Evolutionary conservation across 2,329 filamentous ascomycete species (phyloP).

Genomic region (Penicillium sp.): DNA sequence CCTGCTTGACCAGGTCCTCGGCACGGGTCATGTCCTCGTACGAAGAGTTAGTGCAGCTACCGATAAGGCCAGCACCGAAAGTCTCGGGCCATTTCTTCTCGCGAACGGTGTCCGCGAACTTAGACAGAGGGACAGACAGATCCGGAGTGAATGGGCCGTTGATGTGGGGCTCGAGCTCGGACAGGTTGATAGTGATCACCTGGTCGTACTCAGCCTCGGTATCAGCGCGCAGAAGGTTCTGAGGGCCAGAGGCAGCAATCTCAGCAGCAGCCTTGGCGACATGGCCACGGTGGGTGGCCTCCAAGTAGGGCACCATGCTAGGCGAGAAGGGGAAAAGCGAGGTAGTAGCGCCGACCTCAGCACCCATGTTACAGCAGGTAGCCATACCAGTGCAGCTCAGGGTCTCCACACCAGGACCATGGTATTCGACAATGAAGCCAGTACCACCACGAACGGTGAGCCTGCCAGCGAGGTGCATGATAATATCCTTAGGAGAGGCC

Average conservation of each 20-base stretch:
- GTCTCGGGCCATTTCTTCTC: conserved; percentile 95
- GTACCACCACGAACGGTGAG: conserved; percentile 98
- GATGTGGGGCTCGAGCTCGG: conserved; percentile 93
- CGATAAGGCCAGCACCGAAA: conserved; percentile 94
- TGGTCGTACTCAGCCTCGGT: conserved; percentile 93
- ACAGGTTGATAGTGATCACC: conserved; percentile 93
- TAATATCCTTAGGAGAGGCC: conserved; percentile 94
- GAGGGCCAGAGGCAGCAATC: conserved; percentile 64
- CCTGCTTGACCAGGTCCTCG: conserved; percentile 87
- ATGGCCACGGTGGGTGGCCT: conserved; percentile 81
- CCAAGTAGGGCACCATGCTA: conserved; percentile 94
- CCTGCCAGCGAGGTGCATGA: conserved; percentile 94
- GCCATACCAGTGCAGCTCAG: conserved; percentile 85
- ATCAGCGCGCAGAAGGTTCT: conserved; percentile 74
- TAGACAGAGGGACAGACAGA: conserved; percentile 94
- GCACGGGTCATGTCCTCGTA: conserved; percentile 92
- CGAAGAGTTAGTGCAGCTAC: conserved; percentile 94
- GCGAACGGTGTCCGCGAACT: conserved; percentile 93
- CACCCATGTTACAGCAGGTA: conserved; percentile 72
- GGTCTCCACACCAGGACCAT: conserved; percentile 69
- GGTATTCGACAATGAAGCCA: conserved; percentile 68
- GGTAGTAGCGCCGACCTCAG: conserved; percentile 73
- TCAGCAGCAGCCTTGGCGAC: conserved; percentile 87
- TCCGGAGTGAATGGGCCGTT: conserved; percentile 99
- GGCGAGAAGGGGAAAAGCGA: conserved; percentile 98